Percentiles rank a stretch among this genome's conserved stretches.
Conservation (phyloP, 164 flowering plant species). For the Taxillus chinensis region DNA sequence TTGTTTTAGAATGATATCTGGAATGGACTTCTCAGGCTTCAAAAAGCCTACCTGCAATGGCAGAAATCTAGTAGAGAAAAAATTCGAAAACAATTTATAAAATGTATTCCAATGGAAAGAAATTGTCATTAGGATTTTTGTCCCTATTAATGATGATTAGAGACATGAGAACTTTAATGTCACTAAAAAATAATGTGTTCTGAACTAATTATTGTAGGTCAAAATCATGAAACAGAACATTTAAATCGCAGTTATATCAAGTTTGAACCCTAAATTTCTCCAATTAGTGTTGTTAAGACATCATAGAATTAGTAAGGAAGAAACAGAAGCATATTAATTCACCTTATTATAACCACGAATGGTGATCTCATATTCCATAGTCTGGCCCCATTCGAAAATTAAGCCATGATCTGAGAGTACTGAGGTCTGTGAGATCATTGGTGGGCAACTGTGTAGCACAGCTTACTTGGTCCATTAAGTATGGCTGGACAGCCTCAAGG, state of each 20-base stretch:
- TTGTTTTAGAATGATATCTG: conserved; percentile 54
- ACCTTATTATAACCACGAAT: conserved; percentile 66
- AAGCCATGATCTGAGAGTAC: conserved; percentile 93
- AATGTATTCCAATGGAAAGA: no score
- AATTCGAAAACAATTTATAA: no score
- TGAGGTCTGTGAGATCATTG: conserved; percentile 89
- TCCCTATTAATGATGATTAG: no score
- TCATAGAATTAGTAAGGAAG: not conserved
- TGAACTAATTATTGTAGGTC: no score
- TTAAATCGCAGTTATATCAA: no score
- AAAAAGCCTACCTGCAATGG: conserved; percentile 55
- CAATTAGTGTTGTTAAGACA: no score
- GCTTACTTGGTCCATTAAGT: conserved; percentile 87
- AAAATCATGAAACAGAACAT: no score
- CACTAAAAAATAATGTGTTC: no score
- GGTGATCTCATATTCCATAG: conserved; percentile 93
- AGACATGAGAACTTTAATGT: no score
- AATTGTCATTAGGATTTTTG: no score
- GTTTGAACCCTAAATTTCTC: no score
- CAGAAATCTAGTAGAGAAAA: not conserved
- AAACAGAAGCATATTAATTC: no score
- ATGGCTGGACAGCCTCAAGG: conserved; percentile 75
- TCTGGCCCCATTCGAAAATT: conserved; percentile 97
- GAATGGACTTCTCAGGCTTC: conserved; percentile 72
- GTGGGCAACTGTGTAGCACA: conserved; percentile 89